Percentiles rank a stretch among this genome's conserved stretches.
These are phyloP conservation scores for Basidiobolus meristosporus DNA, from an alignment of 371 early-diverging fungal species.

Conservation along the genomic window DNA sequence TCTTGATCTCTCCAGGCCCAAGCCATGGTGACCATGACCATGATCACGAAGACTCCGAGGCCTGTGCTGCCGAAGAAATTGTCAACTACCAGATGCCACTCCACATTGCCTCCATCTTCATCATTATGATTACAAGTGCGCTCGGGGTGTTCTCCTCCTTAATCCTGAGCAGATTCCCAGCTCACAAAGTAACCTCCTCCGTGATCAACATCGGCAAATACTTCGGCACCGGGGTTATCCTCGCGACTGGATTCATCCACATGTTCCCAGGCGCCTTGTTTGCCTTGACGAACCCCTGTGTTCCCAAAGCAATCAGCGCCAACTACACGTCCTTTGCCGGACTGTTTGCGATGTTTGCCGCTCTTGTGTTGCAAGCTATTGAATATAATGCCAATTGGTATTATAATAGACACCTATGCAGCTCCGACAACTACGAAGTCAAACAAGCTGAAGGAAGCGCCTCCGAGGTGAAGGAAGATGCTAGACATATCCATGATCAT, in stretches of 20 bases:
- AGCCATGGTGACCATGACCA: too few relatives aligned
- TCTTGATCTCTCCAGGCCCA: too few relatives aligned
- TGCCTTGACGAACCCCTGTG: conserved; percentile 18
- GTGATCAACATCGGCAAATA: conserved; percentile 17
- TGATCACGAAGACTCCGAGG: too few relatives aligned
- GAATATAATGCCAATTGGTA: conserved; percentile 7
- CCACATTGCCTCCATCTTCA: conserved; percentile 36
- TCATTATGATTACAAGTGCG: conserved; percentile 10
- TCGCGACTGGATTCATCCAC: conserved; percentile 63
- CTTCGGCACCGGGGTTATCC: conserved; percentile 62
- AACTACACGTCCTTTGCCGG: conserved; percentile 23
- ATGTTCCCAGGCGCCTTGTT: conserved; percentile 21
- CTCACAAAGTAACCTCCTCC: background rate
- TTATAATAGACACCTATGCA: background rate
- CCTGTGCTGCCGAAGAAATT: too few relatives aligned
- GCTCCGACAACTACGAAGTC: background rate
- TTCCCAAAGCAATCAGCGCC: conserved; percentile 11
- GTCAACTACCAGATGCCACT: conserved; percentile 19
- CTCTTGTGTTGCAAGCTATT: conserved; percentile 12
- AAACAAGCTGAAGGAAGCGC: too few relatives aligned
- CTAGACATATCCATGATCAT: conserved; percentile 1
- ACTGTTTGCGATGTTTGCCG: conserved; percentile 29
- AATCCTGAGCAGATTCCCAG: background rate
- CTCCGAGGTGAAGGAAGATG: background rate
- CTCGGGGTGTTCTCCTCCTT: background rate